These are phyloP conservation scores for Odontarrhena argentea DNA, from an alignment of 345 rosid genomes.

Conservation along the genomic window DNA sequence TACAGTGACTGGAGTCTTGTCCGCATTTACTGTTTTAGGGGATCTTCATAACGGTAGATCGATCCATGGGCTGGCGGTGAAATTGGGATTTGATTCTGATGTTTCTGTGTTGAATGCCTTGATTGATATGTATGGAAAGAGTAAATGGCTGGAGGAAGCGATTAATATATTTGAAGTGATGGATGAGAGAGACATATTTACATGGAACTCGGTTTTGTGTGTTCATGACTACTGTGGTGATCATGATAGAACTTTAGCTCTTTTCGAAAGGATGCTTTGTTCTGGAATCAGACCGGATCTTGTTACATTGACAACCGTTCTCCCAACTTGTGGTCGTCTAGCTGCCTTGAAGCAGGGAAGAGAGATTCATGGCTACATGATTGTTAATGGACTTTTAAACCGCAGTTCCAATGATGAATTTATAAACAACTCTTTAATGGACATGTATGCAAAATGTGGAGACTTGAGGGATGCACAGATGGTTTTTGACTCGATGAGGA, in stretches of 20 bases:
- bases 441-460: constrained; percentile 70
- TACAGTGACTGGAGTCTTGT: constrained; percentile 56
- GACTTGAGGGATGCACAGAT: constrained; percentile 54
- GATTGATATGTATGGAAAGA: constrained; percentile 77
- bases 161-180: constrained; percentile 49
- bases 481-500: constrained; percentile 51
- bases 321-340: constrained; percentile 59
- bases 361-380: constrained; percentile 55
- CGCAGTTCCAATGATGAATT: constrained; percentile 38
- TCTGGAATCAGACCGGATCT: constrained; percentile 53
- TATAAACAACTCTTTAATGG: constrained; percentile 51
- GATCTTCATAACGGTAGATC: constrained; percentile 48
- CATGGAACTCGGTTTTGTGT: constrained; percentile 67
- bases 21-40: constrained; percentile 49
- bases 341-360: constrained; percentile 61
- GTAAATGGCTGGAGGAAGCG: constrained; percentile 51
- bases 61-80: constrained; percentile 53
- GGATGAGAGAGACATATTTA: constrained; percentile 50
- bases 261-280: constrained; percentile 54
- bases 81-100: constrained; percentile 45
- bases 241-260: constrained; percentile 55
- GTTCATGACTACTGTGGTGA: constrained; percentile 60
- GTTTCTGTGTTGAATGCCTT: constrained; percentile 54
- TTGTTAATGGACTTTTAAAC: constrained; percentile 46
- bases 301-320: constrained; percentile 58